Percentiles rank a stretch among this genome's conserved stretches.
Conservation (phyloP, 768 basidiomycete genomes). For the Lepiota venenata region DNA sequence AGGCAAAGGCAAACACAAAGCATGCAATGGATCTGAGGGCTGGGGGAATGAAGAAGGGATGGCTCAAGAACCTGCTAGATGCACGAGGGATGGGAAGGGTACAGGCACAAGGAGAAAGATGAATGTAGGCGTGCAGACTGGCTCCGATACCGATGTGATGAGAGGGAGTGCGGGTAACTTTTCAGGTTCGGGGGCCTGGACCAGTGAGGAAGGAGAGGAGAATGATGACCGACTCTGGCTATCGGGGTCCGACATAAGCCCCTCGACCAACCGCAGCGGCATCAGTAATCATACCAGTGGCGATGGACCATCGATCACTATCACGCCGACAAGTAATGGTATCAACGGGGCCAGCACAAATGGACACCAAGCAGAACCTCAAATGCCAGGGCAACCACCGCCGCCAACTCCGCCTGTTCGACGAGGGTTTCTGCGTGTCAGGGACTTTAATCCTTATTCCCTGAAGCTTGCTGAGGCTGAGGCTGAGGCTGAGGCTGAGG, state of each 20-base stretch:
- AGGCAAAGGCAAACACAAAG: not conserved
- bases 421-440: constrained; percentile 23
- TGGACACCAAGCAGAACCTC: not conserved
- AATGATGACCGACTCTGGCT: not conserved
- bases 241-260: not conserved
- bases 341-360: not conserved
- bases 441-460: constrained; percentile 31
- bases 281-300: not conserved
- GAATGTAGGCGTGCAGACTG: not conserved
- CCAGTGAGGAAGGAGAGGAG: not conserved
- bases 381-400: not conserved
- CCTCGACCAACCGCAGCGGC: no score
- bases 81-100: constrained; percentile 4
- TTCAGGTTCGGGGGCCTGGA: not conserved
- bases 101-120: constrained; percentile 4
- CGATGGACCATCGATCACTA: not conserved
- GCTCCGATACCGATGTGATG: not conserved
- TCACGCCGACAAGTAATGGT: not conserved
- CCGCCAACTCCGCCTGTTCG: not conserved
- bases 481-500: constrained; percentile 1
- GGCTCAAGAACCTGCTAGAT: constrained; percentile 1
- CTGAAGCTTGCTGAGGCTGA: constrained; percentile 18
- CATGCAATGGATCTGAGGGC: not conserved
- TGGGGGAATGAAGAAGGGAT: constrained; percentile 2
- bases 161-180: not conserved